phyloP scores from a whole-genome alignment of 768 basidiomycete genomes.

The Suillus placidus region DNA sequence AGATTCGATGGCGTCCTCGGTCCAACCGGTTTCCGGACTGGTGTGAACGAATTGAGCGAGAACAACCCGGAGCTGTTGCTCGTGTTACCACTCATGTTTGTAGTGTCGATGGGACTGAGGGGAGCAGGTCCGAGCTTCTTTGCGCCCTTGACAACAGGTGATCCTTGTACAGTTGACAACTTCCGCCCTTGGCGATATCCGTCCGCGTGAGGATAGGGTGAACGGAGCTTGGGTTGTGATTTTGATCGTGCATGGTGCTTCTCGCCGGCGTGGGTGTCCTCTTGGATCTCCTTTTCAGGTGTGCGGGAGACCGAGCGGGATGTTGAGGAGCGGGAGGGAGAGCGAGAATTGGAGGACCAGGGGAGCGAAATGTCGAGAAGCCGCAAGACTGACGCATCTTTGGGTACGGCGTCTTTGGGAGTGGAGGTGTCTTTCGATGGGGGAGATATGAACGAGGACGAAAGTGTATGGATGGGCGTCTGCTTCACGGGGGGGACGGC shows the following conservation, averaged over 20 bases:
- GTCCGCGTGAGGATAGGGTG: conserved; percentile 10
- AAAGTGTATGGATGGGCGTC: conserved; percentile 19
- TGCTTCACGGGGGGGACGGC: conserved; percentile 15
- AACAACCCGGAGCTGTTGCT: conserved; percentile 4
- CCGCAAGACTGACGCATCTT: conserved; percentile 30
- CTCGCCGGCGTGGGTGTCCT: background rate
- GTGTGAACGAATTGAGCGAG: conserved; percentile 27
- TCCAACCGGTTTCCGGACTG: conserved; percentile 24
- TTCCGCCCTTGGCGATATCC: conserved; percentile 22
- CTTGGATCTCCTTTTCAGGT: conserved; percentile 4
- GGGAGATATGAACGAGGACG: conserved; percentile 24
- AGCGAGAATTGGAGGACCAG: conserved; percentile 28
- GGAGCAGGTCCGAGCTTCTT: conserved; percentile 1
- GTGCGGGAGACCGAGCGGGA: conserved; percentile 21
- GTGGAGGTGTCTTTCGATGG: conserved; percentile 22
- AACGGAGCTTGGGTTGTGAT: conserved; percentile 39
- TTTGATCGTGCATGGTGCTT: conserved; percentile 29
- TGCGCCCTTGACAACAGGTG: conserved; percentile 24
- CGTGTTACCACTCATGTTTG: conserved; percentile 28
- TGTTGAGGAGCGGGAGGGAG: conserved; percentile 18
- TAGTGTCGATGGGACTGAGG: background rate
- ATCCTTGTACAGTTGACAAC: conserved; percentile 34
- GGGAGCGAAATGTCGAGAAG: conserved; percentile 39
- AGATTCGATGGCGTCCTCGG: conserved; percentile 21
- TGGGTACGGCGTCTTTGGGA: conserved; percentile 22